These are phyloP conservation scores for Giardia duodenalis DNA, from an alignment of 208 protist genomes.

Conservation along the genomic window DNA sequence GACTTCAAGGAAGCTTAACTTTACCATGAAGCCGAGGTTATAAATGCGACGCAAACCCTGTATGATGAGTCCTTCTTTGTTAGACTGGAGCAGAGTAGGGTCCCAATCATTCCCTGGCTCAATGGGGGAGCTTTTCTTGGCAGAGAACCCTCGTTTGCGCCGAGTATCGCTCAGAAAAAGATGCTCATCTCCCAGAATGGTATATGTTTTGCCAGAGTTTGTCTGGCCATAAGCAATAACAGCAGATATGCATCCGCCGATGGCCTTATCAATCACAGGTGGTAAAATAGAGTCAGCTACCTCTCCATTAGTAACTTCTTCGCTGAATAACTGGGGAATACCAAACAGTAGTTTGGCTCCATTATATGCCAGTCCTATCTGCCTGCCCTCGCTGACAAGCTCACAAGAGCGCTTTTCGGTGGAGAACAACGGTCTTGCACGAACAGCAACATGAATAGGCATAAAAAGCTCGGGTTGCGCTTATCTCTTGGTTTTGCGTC, in stretches of 20 bases:
- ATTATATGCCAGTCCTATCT: background rate
- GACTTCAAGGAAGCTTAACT: background rate
- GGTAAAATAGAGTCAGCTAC: background rate
- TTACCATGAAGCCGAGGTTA: background rate
- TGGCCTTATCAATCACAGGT: background rate
- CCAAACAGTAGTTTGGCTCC: background rate
- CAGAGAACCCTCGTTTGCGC: too few relatives aligned
- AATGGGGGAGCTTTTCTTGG: background rate
- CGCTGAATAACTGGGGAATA: background rate
- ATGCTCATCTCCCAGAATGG: background rate
- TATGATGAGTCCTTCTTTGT: background rate
- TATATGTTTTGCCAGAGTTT: background rate
- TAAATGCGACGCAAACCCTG: background rate
- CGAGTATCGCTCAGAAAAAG: too few relatives aligned
- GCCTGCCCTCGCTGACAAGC: background rate
- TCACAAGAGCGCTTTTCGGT: background rate
- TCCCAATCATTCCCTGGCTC: background rate
- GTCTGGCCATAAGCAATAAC: background rate
- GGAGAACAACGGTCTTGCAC: background rate
- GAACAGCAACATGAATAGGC: background rate
- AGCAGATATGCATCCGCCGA: background rate
- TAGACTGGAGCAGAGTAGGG: background rate
- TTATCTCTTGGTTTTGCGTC: too few relatives aligned
- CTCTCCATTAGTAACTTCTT: background rate
- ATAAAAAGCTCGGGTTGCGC: too few relatives aligned